These are phyloP conservation scores for Malassezia globosa DNA, from an alignment of 1,284 basidiomycete genomes.

Conservation along the genomic window DNA sequence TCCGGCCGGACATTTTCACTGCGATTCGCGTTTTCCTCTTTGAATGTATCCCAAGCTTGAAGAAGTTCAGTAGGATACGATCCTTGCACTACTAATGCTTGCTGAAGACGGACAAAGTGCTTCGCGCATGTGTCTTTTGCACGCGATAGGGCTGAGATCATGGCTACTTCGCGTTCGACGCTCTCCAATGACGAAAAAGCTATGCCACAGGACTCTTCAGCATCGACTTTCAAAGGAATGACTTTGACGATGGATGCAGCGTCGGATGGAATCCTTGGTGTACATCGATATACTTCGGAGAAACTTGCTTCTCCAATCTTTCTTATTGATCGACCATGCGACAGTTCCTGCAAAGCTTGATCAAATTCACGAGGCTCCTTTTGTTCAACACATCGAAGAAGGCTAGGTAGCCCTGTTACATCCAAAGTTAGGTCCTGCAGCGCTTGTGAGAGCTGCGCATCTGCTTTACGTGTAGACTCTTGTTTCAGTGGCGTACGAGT, in stretches of 20 bases:
- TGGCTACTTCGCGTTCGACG: slow-evolving; percentile 46
- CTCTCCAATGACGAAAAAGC: slow-evolving; percentile 20
- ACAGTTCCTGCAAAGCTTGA: slow-evolving; percentile 8
- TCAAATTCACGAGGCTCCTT: slow-evolving; percentile 12
- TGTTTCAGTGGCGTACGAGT: background rate
- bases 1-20: slow-evolving; percentile 77
- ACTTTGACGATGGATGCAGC: slow-evolving; percentile 69
- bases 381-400: slow-evolving; percentile 20
- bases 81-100: slow-evolving; percentile 71
- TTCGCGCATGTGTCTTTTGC: slow-evolving; percentile 5
- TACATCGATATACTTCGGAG: slow-evolving; percentile 74
- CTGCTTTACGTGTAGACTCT: background rate
- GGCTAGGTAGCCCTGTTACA: background rate
- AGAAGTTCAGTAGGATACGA: slow-evolving; percentile 68
- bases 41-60: slow-evolving; percentile 74
- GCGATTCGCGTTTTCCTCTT: slow-evolving; percentile 53
- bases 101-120: slow-evolving; percentile 28
- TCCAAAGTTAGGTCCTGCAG: slow-evolving; percentile 6
- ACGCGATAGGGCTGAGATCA: slow-evolving; percentile 31
- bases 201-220: slow-evolving; percentile 18
- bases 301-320: slow-evolving; percentile 95
- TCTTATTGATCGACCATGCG: slow-evolving; percentile 19
- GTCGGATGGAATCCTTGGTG: no score
- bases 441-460: background rate
- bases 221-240: slow-evolving; percentile 54